Percentiles rank a stretch among this genome's conserved stretches.
Evolutionary conservation across 805 yeast genomes (phyloP).

Genomic region (Yamadazyma paraphyllophila): DNA sequence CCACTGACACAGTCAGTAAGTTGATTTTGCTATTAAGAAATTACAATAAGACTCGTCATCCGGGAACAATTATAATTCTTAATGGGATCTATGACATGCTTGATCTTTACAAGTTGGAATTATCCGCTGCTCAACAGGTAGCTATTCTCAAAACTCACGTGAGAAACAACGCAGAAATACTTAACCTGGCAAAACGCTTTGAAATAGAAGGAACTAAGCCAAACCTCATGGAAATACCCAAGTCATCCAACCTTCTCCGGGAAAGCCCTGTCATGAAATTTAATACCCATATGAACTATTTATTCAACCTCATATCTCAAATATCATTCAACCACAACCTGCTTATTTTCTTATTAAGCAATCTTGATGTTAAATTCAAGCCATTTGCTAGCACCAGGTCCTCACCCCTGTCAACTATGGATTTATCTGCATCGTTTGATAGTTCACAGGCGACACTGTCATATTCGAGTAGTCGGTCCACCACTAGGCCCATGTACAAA

Average conservation of each 20-base stretch:
- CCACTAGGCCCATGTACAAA: background rate
- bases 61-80: constrained; percentile 23
- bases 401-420: background rate
- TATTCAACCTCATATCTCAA: constrained; percentile 25
- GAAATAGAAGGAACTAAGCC: constrained; percentile 22
- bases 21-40: constrained; percentile 8
- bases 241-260: constrained; percentile 23
- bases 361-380: constrained; percentile 27
- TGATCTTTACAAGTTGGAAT: constrained; percentile 34
- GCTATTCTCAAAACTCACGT: constrained; percentile 30
- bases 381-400: background rate
- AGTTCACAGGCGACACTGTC: constrained; percentile 1
- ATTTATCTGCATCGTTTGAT: background rate
- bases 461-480: background rate
- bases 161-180: constrained; percentile 20
- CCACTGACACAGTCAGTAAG: constrained; percentile 10
- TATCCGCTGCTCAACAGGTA: constrained; percentile 34
- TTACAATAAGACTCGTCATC: constrained; percentile 1
- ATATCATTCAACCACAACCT: constrained; percentile 20
- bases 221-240: constrained; percentile 28
- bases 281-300: constrained; percentile 27
- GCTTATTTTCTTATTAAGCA: constrained; percentile 30
- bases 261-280: constrained; percentile 31
- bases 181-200: constrained; percentile 20
- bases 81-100: constrained; percentile 34